Base-by-base conservation (phyloP, 106 monocot genomes). In the Narthecium ossifragum region DNA sequence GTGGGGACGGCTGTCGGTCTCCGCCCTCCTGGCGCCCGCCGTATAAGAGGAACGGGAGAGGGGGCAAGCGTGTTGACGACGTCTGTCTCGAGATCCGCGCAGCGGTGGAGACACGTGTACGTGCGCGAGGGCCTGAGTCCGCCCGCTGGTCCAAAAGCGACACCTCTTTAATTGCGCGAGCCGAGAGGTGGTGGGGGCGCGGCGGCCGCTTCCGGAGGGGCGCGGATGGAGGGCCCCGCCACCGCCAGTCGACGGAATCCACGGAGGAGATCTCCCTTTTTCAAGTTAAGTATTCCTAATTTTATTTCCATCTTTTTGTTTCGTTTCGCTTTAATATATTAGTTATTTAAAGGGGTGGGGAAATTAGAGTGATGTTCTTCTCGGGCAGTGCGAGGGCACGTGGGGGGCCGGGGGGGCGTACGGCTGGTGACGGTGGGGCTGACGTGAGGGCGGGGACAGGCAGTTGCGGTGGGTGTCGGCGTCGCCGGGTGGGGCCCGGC, bases 1-100 rank as follows among this genome's bases (percentile, higher is more conserved):
- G 36, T 11, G 10, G 11, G 43, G n/a, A n/a, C n/a, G n/a, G n/a
- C n/a, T n/a, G n/a, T n/a, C n/a, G n/a, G n/a, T n/a, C n/a, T n/a
- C n/a, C n/a, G n/a, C n/a, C n/a, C n/a, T n/a, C n/a, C n/a, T n/a
- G n/a, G n/a, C n/a, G n/a, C n/a, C n/a, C n/a, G n/a, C n/a, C n/a
- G n/a, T n/a, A n/a, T n/a, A n/a, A n/a, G n/a, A n/a, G n/a, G n/a
- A n/a, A n/a, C 46, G 59, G 18, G 26, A 10, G 30, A 31, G n/a
- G 46, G 61, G 27, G 45, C 26, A 61, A 31, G 61, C 61, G 61
- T 61, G 45, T 61, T 27, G 38, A 39, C 60, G 43, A 61, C 61
- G 45, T 46, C 61, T 31, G 28, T 34, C 46, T 55, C 40, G 30
- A 46, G 46, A 61, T 61, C 61, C 46, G 61, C 46, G 12, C 6